A percentile compares a stretch with the other conserved stretches of the same genome.
Conservation (phyloP, 2,329 filamentous ascomycete species). For the Arachnopeziza araneosa region DNA sequence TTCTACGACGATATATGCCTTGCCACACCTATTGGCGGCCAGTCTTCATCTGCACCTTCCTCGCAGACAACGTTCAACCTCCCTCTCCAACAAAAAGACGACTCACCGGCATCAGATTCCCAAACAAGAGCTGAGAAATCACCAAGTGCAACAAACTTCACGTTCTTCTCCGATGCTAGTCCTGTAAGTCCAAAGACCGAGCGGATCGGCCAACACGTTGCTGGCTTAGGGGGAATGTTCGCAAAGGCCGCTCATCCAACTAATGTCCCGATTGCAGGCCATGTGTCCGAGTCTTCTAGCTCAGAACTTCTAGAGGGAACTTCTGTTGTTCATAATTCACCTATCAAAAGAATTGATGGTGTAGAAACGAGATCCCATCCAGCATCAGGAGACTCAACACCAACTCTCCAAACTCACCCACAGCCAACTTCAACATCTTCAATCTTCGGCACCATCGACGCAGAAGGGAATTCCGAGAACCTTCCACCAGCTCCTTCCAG, state of each 20-base stretch:
- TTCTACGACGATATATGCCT: background rate
- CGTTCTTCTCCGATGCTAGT: background rate
- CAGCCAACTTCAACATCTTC: background rate
- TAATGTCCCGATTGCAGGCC: background rate
- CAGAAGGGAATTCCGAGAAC: background rate
- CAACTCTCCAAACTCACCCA: background rate
- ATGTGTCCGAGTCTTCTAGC: background rate
- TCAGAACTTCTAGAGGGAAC: background rate
- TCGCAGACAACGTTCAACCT: background rate
- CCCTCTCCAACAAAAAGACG: background rate
- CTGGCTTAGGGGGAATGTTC: background rate
- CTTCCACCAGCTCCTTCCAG: background rate
- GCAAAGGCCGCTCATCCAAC: background rate
- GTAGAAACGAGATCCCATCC: background rate
- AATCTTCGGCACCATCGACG: background rate
- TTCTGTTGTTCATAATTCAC: background rate
- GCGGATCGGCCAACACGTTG: background rate
- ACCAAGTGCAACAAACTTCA: background rate
- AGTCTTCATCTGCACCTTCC: background rate
- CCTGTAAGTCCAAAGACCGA: background rate
- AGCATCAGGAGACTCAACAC: background rate
- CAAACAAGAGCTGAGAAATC: background rate
- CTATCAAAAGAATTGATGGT: background rate
- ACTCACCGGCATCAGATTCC: background rate
- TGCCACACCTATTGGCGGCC: background rate